phyloP scores from a whole-genome alignment of 306 rosid genomes.

The Cicer chorassanicum region DNA sequence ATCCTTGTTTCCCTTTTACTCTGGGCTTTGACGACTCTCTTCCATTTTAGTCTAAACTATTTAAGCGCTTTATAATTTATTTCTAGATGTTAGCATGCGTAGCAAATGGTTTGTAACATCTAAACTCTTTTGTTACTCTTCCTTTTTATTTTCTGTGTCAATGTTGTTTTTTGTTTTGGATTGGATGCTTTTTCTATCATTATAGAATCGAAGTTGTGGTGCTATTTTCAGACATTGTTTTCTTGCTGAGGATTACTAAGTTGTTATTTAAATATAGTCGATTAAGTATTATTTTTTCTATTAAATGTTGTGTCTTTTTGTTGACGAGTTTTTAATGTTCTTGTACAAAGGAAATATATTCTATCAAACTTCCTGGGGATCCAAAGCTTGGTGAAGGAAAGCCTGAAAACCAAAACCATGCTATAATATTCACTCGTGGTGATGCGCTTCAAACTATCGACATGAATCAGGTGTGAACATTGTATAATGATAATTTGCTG shows the following conservation, averaged over 20 bases:
- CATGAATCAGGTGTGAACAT: conserved; percentile 86
- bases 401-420: conserved; percentile 99
- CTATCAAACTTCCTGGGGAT: conserved; percentile 95
- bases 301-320: not conserved
- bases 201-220: not conserved
- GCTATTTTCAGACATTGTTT: not conserved
- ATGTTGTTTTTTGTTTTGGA: conserved; percentile 9
- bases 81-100: not conserved
- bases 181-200: conserved; percentile 3
- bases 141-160: not conserved
- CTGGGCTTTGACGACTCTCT: not conserved
- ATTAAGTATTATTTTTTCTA: not conserved
- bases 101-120: not conserved
- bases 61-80: not conserved
- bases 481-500: not conserved
- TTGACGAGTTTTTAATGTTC: conserved; percentile 36
- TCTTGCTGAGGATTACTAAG: conserved; percentile 10
- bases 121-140: not conserved
- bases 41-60: not conserved
- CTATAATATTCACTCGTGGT: conserved; percentile 94
- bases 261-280: not conserved
- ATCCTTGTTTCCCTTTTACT: not conserved
- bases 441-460: conserved; percentile 98
- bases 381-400: conserved; percentile 99
- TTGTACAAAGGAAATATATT: conserved; percentile 74